A percentile compares a stretch with the other conserved stretches of the same genome.
phyloP scores from a whole-genome alignment of 768 basidiomycete species.

The Pseudohyphozyma bogoriensis region DNA sequence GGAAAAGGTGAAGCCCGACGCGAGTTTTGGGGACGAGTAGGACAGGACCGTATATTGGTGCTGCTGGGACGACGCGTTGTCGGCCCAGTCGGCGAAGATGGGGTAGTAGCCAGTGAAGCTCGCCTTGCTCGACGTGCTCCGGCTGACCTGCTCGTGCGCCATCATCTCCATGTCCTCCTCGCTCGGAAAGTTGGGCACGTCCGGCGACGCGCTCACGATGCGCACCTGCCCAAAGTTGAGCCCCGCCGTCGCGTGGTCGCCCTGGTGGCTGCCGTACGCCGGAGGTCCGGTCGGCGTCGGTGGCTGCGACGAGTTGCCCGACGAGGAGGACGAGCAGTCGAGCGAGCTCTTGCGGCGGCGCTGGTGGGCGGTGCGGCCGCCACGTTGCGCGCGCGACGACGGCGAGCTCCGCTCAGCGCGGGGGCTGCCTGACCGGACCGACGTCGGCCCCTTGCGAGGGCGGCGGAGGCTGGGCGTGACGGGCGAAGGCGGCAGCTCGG shows the following conservation, averaged over 20 bases:
- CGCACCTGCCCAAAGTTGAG: slow-evolving; percentile 9
- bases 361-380: background rate
- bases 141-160: background rate
- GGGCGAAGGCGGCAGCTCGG: slow-evolving; percentile 16
- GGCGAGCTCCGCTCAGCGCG: background rate
- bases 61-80: slow-evolving; percentile 8
- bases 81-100: slow-evolving; percentile 24
- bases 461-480: slow-evolving; percentile 13
- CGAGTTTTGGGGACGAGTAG: too few relatives aligned
- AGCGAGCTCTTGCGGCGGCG: slow-evolving; percentile 12
- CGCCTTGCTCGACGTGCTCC: background rate
- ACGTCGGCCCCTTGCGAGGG: slow-evolving; percentile 4
- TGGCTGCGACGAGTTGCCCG: slow-evolving; percentile 15
- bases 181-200: background rate
- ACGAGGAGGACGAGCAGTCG: slow-evolving; percentile 21
- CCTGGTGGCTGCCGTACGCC: background rate
- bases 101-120: slow-evolving; percentile 27
- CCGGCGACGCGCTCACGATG: slow-evolving; percentile 7
- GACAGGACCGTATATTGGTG: too few relatives aligned
- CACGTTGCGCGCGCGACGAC: background rate
- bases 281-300: slow-evolving; percentile 12
- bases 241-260: background rate
- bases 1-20: too few relatives aligned
- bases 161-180: background rate
- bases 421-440: background rate